phyloP scores from a whole-genome alignment of 2,329 filamentous ascomycete genomes.

The Aureobasidium sp. region DNA sequence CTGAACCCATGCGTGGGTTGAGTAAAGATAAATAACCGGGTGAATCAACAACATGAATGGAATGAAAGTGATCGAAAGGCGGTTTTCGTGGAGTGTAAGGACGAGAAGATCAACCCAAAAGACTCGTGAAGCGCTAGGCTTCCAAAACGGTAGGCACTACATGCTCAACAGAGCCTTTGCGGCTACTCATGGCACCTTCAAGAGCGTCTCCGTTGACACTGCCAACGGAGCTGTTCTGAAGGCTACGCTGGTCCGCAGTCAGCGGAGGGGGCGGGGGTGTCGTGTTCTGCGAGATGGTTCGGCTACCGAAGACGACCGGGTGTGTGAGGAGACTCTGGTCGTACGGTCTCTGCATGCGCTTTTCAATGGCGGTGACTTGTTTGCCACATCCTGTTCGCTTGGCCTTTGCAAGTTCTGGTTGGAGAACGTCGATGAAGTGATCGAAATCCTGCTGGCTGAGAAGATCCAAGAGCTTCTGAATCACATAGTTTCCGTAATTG shows the following conservation, averaged over 20 bases:
- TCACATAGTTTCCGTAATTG: slow-evolving; percentile 90
- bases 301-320: neutral
- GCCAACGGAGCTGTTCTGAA: slow-evolving; percentile 15
- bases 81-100: neutral
- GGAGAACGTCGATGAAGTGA: slow-evolving; percentile 33
- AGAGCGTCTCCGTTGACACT: slow-evolving; percentile 28
- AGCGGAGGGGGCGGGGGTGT: slow-evolving; percentile 9
- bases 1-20: neutral
- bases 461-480: slow-evolving; percentile 70
- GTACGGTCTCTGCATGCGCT: slow-evolving; percentile 37
- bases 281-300: neutral
- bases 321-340: slow-evolving; percentile 24
- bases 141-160: neutral
- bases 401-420: slow-evolving; percentile 38
- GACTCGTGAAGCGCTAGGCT: neutral
- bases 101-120: neutral
- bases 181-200: slow-evolving; percentile 25
- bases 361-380: slow-evolving; percentile 39
- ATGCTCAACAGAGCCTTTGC: slow-evolving; percentile 19
- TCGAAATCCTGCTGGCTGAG: slow-evolving; percentile 31
- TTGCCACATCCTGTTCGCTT: slow-evolving; percentile 36
- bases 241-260: slow-evolving; percentile 15
- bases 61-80: neutral
- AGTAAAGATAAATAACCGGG: neutral
- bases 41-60: neutral